These are phyloP conservation scores for Starmerella vitae DNA, from an alignment of 805 yeast species.

Conservation along the genomic window DNA sequence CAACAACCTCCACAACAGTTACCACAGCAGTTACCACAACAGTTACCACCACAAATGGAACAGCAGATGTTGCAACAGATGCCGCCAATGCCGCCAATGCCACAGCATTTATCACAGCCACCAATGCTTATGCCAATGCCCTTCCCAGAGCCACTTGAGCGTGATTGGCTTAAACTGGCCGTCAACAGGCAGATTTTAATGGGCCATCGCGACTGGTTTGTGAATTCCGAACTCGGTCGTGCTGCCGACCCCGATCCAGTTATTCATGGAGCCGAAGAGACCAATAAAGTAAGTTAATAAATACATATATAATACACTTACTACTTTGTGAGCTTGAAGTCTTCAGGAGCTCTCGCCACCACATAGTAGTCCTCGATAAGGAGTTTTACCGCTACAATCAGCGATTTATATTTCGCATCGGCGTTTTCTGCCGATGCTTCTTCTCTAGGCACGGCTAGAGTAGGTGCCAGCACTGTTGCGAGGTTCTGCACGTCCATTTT, in stretches of 20 bases:
- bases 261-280: constrained; percentile 8
- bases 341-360: constrained; percentile 55
- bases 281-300: no score
- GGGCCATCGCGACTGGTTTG: constrained; percentile 26
- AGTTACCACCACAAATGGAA: neutral
- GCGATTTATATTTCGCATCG: constrained; percentile 52
- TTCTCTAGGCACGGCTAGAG: constrained; percentile 54
- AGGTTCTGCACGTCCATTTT: constrained; percentile 93
- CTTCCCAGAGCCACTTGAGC: neutral
- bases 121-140: neutral
- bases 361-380: constrained; percentile 72
- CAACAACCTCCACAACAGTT: no score
- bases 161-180: constrained; percentile 26
- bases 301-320: no score
- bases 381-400: constrained; percentile 79
- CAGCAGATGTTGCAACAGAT: neutral
- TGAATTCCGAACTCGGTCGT: constrained; percentile 23
- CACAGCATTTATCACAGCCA: neutral
- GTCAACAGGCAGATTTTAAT: constrained; percentile 26
- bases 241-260: constrained; percentile 12
- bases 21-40: no score
- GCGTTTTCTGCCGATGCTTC: constrained; percentile 19
- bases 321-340: constrained; percentile 4
- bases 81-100: neutral
- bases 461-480: constrained; percentile 93